phyloP scores from a whole-genome alignment of 495 filamentous ascomycete species.

The Penicillium coffeae region DNA sequence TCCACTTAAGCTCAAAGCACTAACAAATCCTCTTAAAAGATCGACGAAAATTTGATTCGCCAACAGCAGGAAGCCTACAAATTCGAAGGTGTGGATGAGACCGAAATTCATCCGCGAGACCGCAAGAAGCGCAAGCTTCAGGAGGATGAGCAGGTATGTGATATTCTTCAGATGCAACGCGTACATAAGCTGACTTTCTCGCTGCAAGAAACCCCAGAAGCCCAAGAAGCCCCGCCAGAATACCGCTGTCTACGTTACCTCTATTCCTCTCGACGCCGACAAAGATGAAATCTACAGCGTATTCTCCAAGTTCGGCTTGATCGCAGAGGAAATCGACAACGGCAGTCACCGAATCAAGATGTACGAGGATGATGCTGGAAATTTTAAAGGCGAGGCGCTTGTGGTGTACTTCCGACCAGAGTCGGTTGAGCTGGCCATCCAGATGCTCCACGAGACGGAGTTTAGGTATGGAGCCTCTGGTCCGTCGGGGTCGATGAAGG shows the following conservation, averaged over 20 bases:
- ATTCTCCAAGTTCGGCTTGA: constrained; percentile 87
- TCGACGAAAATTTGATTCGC: constrained; percentile 75
- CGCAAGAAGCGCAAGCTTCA: constrained; percentile 71
- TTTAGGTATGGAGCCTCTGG: constrained; percentile 62
- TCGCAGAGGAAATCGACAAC: constrained; percentile 88
- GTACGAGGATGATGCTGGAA: constrained; percentile 76
- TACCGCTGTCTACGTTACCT: constrained; percentile 86
- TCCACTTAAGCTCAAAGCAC: background rate
- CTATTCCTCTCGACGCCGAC: constrained; percentile 71
- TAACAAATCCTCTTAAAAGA: constrained; percentile 48
- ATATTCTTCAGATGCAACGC: too few relatives aligned
- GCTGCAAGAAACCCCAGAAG: constrained; percentile 44
- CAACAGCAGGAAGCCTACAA: constrained; percentile 75
- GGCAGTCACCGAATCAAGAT: constrained; percentile 86
- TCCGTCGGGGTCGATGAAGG: constrained; percentile 63
- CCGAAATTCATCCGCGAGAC: constrained; percentile 51
- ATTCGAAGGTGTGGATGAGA: constrained; percentile 64
- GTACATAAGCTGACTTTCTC: background rate
- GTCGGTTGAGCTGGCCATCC: constrained; percentile 82
- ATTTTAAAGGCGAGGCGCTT: constrained; percentile 89
- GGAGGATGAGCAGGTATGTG: constrained; percentile 61
- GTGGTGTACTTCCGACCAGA: constrained; percentile 93
- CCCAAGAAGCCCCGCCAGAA: constrained; percentile 68
- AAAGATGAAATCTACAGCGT: constrained; percentile 74
- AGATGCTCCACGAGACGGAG: constrained; percentile 86